Conservation (phyloP, 148 eudicot genomes). For the Dysphania ambrosioides region DNA sequence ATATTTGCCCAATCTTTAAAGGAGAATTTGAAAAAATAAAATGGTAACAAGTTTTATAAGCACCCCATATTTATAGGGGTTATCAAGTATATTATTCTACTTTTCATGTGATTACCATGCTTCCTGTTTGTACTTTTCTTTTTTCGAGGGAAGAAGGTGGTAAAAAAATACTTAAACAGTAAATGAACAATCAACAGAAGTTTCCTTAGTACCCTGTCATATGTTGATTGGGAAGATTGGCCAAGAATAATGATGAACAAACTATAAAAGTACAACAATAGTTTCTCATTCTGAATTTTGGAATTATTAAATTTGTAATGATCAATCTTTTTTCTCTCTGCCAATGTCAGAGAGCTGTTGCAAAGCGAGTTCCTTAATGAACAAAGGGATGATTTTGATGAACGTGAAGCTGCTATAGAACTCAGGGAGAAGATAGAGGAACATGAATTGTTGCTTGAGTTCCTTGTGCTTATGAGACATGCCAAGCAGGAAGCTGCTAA, state of each 20-base stretch:
- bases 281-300: not conserved
- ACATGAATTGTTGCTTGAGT: slow-evolving; percentile 76
- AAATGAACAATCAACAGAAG: not conserved
- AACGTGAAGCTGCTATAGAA: slow-evolving; percentile 77
- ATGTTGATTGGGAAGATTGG: not conserved
- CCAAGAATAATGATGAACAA: not conserved
- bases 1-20: too few species aligned
- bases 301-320: not conserved
- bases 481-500: slow-evolving; percentile 69
- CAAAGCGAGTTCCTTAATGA: slow-evolving; percentile 87
- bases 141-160: too few species aligned
- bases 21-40: not conserved
- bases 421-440: slow-evolving; percentile 84
- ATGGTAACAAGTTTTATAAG: too few species aligned
- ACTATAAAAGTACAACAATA: not conserved
- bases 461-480: slow-evolving; percentile 57
- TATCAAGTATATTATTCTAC: too few species aligned
- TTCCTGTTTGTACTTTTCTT: too few species aligned
- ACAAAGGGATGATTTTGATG: slow-evolving; percentile 62
- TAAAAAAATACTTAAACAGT: too few species aligned
- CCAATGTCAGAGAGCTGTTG: slow-evolving; percentile 64
- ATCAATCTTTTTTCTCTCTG: slow-evolving; percentile 2
- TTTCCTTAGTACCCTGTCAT: not conserved
- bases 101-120: too few species aligned
- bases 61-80: not conserved